Evolutionary conservation across 2,329 filamentous ascomycete species (phyloP), one percentile per base, ranked within the genome.

Genomic region (Dryadomyces quercus-mongolicae): DNA sequence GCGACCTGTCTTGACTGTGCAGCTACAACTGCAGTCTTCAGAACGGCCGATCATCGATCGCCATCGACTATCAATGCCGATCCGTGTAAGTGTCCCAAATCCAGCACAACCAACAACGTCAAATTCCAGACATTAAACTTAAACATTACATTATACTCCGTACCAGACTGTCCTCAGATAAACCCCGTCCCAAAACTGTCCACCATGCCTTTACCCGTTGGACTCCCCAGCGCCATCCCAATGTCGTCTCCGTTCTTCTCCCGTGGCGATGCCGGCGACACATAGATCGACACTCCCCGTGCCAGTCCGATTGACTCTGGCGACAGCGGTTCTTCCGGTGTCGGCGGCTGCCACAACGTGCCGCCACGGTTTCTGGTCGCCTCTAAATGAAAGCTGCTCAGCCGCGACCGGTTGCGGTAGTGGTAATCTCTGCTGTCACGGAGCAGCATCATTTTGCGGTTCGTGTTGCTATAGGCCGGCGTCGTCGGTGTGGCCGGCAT

Each of bases 161-260:
- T 25, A 22, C 18, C 36, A 16, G 42, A 25, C 16, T 5, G 18
- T 22, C 21, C 5, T 57, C 46, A 69, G n/a, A 69, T 66, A 49
- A 68, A 67, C 8, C 61, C 62, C 21, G 62, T 66, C 42, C 66
- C 67, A 56, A 65, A 65, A 34, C 60, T 59, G 59, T 68, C 67
- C 47, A 65, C 63, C 59, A 64, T 63, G 57, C 60, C 2, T 62
- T 60, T 22, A 58, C 60, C 43, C 52, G 58, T 53, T 59, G 55
- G 10, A 57, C 58, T 52, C 15, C 56, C 56, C 44, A 60, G 55
- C 25, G 49, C 38, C 53, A 57, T 8, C 15, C 50, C 50, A 40
- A 9, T 22, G 12, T 10, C 43, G 25, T 16, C 25, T 2, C 25
- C 51, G 15, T n/a, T n/a, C 42, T 44, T 9, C 12, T 31, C 15